Evolutionary conservation across 805 yeast genomes (phyloP).

Genomic region (Yamadazyma paraphyllophila): DNA sequence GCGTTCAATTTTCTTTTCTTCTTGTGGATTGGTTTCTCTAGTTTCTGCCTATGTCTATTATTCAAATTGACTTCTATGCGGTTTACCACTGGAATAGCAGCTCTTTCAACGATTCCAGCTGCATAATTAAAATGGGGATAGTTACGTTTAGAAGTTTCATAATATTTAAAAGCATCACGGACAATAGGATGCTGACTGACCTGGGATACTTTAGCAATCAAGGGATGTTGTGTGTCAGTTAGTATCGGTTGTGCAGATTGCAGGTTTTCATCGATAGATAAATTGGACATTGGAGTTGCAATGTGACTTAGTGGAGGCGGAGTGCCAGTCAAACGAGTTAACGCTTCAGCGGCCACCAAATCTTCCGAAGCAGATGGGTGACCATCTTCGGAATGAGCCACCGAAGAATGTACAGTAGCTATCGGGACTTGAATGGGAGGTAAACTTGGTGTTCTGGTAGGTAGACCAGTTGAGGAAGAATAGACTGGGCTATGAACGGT

Average conservation of each 20-base stretch:
- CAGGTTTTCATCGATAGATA: conserved; percentile 7
- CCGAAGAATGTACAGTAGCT: neutral
- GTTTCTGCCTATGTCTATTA: conserved; percentile 29
- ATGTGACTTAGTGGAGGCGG: conserved; percentile 13
- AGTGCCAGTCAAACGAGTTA: conserved; percentile 32
- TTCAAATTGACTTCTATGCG: conserved; percentile 47
- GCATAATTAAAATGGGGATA: conserved; percentile 55
- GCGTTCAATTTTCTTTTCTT: conserved; percentile 14
- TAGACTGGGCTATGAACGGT: neutral
- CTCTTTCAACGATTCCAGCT: conserved; percentile 57
- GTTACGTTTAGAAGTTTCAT: conserved; percentile 45
- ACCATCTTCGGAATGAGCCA: neutral
- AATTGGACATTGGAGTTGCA: conserved; percentile 9
- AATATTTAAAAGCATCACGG: conserved; percentile 48
- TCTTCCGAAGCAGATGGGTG: conserved; percentile 8
- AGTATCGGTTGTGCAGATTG: neutral
- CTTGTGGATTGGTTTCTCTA: conserved; percentile 14
- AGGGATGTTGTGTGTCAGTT: conserved; percentile 29
- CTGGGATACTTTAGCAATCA: conserved; percentile 36
- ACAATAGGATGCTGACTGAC: conserved; percentile 43
- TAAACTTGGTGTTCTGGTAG: conserved; percentile 2
- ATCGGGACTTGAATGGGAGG: conserved; percentile 8
- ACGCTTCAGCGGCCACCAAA: conserved; percentile 34
- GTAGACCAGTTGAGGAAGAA: neutral
- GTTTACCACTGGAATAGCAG: conserved; percentile 53